Evolutionary conservation across 257 asterid species (phyloP).

Genomic region (Cruciata laevipes): DNA sequence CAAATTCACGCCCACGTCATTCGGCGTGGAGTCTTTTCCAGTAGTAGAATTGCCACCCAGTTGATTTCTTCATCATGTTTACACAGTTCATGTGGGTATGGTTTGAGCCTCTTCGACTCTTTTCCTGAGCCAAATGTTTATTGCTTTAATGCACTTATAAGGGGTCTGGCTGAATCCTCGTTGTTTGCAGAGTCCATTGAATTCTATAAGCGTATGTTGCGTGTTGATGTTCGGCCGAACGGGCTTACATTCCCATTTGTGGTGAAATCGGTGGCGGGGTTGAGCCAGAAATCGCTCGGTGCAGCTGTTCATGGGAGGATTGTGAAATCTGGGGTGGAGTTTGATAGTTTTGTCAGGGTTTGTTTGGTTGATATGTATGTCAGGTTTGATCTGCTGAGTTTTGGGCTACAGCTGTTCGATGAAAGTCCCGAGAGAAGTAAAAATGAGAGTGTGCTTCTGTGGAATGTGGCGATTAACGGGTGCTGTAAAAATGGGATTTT

Average conservation of each 20-base stretch:
- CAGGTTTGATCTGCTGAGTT: slow-evolving; percentile 20
- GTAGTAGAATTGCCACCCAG: slow-evolving; percentile 27
- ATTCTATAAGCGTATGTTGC: slow-evolving; percentile 26
- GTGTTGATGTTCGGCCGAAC: slow-evolving; percentile 23
- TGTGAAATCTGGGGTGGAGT: slow-evolving; percentile 34
- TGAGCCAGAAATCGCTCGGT: slow-evolving; percentile 23
- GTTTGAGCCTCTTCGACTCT: slow-evolving; percentile 21
- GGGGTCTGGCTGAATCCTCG: slow-evolving; percentile 30
- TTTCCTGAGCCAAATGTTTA: slow-evolving; percentile 18
- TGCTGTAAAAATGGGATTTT: slow-evolving; percentile 32
- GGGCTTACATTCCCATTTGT: slow-evolving; percentile 37
- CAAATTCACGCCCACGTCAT: slow-evolving; percentile 29
- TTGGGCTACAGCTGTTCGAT: slow-evolving; percentile 33
- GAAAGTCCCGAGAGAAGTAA: slow-evolving; percentile 38
- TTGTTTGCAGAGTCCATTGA: slow-evolving; percentile 14
- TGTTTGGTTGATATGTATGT: slow-evolving; percentile 39
- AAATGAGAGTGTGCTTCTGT: slow-evolving; percentile 31
- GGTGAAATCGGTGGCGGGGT: slow-evolving; percentile 23
- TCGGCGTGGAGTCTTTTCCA: slow-evolving; percentile 2
- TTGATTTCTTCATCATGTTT: slow-evolving; percentile 26
- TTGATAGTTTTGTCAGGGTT: slow-evolving; percentile 37
- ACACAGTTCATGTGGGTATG: slow-evolving; percentile 15
- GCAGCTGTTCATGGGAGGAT: slow-evolving; percentile 20
- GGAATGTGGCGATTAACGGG: slow-evolving; percentile 40
- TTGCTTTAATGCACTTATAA: slow-evolving; percentile 29